Conservation (phyloP, 2,329 filamentous ascomycete genomes). For the Claviceps maximensis region DNA sequence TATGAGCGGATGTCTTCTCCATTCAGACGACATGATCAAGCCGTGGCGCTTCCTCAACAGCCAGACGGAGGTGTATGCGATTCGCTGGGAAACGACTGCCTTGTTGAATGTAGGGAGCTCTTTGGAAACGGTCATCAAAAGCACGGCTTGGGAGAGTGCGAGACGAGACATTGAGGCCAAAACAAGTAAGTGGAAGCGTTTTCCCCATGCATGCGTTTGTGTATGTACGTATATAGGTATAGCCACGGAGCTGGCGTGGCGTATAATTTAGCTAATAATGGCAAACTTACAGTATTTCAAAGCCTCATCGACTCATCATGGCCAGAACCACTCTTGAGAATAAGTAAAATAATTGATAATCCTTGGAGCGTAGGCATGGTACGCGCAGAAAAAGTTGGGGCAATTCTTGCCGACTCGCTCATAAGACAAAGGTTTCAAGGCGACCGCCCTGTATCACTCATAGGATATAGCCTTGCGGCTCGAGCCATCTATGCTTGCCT, state of each 20-base stretch:
- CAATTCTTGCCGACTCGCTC: conserved; percentile 65
- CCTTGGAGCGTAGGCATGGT: conserved; percentile 66
- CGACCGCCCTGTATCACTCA: conserved; percentile 64
- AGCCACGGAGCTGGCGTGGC: neutral
- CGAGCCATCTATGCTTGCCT: conserved; percentile 77
- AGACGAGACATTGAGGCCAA: conserved; percentile 33
- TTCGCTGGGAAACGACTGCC: conserved; percentile 72
- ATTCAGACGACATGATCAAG: conserved; percentile 51
- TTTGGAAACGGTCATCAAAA: conserved; percentile 64
- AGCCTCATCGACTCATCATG: conserved; percentile 46
- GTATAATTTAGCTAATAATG: neutral
- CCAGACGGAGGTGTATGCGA: conserved; percentile 64
- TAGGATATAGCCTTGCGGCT: conserved; percentile 74
- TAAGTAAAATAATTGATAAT: conserved; percentile 67
- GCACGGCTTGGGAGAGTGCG: conserved; percentile 66
- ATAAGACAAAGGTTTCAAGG: conserved; percentile 67
- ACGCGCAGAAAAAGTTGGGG: conserved; percentile 58
- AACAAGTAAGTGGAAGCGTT: conserved; percentile 27
- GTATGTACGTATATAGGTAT: neutral
- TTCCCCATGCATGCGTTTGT: neutral
- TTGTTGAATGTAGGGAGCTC: conserved; percentile 66
- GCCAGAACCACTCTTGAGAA: conserved; percentile 50
- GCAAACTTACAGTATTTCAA: conserved; percentile 31
- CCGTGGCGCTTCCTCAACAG: conserved; percentile 68
- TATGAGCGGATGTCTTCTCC: conserved; percentile 68